Percentiles rank a stretch among this genome's conserved stretches.
Evolutionary conservation across 148 eudicot genomes (phyloP).

Genomic region (Dysphania ambrosioides): DNA sequence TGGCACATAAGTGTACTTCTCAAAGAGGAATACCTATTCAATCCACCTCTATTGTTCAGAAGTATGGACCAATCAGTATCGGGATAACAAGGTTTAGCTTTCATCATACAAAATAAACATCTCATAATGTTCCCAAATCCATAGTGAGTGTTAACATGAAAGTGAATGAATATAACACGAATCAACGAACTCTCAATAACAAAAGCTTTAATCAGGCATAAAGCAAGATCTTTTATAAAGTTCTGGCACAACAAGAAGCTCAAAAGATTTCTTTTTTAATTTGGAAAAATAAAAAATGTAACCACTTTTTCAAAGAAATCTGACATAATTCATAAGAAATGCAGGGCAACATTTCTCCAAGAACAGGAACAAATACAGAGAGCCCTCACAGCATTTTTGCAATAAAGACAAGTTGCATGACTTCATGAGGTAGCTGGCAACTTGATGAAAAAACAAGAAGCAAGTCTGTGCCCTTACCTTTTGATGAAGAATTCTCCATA

Average conservation of each 20-base stretch:
- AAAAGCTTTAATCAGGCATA: background rate
- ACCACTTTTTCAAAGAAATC: background rate
- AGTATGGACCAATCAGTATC: too few relatives aligned
- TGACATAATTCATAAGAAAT: background rate
- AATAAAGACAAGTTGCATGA: constrained; percentile 1
- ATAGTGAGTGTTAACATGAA: background rate
- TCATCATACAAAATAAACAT: background rate
- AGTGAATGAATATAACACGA: background rate
- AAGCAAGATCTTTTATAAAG: background rate
- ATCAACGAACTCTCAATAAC: background rate
- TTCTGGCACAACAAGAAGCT: background rate
- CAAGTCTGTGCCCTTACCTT: constrained; percentile 43
- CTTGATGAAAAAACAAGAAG: background rate
- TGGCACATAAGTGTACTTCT: too few relatives aligned
- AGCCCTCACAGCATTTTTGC: background rate
- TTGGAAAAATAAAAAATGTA: too few relatives aligned
- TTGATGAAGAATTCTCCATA: constrained; percentile 81
- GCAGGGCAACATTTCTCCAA: background rate
- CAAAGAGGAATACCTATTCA: too few relatives aligned
- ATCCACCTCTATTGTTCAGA: too few relatives aligned
- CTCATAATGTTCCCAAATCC: too few relatives aligned
- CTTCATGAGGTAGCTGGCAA: background rate
- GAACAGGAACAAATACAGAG: background rate
- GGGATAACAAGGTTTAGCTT: background rate
- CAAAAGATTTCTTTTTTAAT: too few relatives aligned